Evolutionary conservation across 1,284 basidiomycete species (phyloP).

Genomic region (Ustilago shanxiensis): DNA sequence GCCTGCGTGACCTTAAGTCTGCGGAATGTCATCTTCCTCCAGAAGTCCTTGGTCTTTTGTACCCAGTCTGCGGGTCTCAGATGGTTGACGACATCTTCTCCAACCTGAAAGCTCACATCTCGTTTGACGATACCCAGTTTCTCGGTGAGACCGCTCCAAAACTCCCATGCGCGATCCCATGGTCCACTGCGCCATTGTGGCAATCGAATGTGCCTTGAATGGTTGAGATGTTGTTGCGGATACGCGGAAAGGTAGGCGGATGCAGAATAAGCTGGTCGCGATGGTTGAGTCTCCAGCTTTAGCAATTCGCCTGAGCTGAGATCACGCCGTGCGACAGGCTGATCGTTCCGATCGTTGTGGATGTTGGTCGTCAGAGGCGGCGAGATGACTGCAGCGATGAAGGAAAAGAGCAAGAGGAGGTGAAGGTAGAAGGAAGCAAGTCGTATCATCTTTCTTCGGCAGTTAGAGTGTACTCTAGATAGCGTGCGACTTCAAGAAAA

Average conservation of each 20-base stretch:
- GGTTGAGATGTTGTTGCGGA: not conserved
- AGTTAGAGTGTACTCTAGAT: not conserved
- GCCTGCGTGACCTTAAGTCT: slow-evolving; percentile 3
- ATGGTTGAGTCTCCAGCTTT: not conserved
- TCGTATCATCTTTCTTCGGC: not conserved
- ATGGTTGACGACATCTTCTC: slow-evolving; percentile 14
- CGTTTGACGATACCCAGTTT: slow-evolving; percentile 17
- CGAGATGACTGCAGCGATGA: not conserved
- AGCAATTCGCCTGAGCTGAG: not conserved
- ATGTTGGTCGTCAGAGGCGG: not conserved
- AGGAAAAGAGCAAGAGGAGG: not conserved
- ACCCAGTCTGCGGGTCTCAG: slow-evolving; percentile 14
- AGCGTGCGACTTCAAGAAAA: not conserved
- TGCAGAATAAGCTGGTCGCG: not conserved
- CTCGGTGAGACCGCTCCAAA: not conserved
- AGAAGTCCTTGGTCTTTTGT: slow-evolving; percentile 27
- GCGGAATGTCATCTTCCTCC: not conserved
- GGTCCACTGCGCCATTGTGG: slow-evolving; percentile 15
- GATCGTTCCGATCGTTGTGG: not conserved
- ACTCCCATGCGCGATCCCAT: slow-evolving; percentile 19
- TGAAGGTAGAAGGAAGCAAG: not conserved
- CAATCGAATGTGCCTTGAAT: not conserved
- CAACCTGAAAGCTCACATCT: not conserved
- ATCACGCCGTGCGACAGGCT: not conserved
- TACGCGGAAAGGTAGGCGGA: not conserved